Evolutionary conservation across 2,329 filamentous ascomycete genomes (phyloP).

Genomic region (Grosmannia clavigera): DNA sequence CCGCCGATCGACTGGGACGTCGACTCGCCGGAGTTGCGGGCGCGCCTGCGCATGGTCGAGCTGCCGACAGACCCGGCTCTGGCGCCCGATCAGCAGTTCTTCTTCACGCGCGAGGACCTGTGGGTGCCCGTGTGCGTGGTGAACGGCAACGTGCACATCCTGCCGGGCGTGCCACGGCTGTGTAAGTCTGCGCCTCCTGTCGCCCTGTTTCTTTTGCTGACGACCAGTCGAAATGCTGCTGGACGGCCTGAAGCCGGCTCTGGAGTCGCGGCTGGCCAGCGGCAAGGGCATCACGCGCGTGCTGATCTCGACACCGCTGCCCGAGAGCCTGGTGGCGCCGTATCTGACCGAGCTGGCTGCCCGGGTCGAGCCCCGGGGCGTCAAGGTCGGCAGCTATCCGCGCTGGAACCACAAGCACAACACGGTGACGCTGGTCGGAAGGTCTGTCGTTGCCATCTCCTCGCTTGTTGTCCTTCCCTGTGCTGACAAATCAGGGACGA

Average conservation of each 20-base stretch:
- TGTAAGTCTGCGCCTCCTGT: conserved; percentile 37
- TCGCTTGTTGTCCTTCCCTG: background rate
- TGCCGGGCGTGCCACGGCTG: conserved; percentile 77
- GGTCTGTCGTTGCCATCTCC: conserved; percentile 18
- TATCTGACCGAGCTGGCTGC: conserved; percentile 72
- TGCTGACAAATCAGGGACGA: conserved; percentile 38
- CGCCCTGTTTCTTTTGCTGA: background rate
- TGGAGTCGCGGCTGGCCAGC: conserved; percentile 61
- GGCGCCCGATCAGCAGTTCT: conserved; percentile 54
- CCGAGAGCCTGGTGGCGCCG: conserved; percentile 73
- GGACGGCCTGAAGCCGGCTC: conserved; percentile 57
- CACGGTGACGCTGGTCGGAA: conserved; percentile 75
- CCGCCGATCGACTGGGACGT: conserved; percentile 74
- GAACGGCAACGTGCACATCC: conserved; percentile 85
- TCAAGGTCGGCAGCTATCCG: conserved; percentile 94
- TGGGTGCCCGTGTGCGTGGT: conserved; percentile 88
- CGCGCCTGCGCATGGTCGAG: conserved; percentile 83
- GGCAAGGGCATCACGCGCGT: conserved; percentile 70
- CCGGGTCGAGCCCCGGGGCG: conserved; percentile 58
- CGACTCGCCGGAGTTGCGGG: conserved; percentile 63
- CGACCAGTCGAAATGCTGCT: conserved; percentile 57
- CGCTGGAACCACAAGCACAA: conserved; percentile 80
- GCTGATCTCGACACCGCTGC: conserved; percentile 73
- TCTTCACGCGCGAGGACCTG: conserved; percentile 68
- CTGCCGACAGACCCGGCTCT: conserved; percentile 62